Conservation (phyloP, 148 eudicot genomes). For the Chenopodium album region DNA sequence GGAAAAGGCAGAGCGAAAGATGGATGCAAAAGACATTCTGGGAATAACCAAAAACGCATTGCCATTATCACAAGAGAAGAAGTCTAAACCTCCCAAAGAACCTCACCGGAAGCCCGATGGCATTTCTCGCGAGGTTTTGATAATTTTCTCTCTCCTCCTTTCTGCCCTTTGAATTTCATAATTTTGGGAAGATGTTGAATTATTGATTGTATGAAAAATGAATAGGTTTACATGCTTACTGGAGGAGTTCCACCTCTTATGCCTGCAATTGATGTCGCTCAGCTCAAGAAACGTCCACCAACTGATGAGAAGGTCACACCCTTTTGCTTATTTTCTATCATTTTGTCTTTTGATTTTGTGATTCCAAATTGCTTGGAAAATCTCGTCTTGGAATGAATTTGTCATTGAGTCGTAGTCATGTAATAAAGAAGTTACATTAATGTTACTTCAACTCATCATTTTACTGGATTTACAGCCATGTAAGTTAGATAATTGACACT, state of each 20-base stretch:
- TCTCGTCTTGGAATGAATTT: no score
- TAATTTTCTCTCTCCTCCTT: background rate
- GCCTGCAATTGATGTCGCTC: conserved; percentile 74
- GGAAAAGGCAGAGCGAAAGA: background rate
- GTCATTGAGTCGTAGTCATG: no score
- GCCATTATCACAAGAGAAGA: conserved; percentile 58
- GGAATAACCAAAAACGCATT: conserved; percentile 64
- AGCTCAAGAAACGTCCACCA: conserved; percentile 62
- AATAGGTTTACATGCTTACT: conserved; percentile 80
- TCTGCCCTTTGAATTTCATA: background rate
- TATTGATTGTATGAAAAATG: background rate
- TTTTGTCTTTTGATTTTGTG: background rate
- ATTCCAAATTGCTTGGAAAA: no score
- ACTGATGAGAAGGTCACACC: conserved; percentile 60
- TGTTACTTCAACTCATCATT: background rate
- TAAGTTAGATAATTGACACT: background rate
- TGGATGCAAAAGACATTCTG: conserved; percentile 90
- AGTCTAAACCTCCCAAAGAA: conserved; percentile 72
- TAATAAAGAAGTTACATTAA: no score
- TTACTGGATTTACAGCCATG: no score
- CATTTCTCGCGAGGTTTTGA: conserved; percentile 69
- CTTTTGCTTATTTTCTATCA: background rate
- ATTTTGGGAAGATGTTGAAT: background rate
- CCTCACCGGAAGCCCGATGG: conserved; percentile 93
- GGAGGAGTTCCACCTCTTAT: conserved; percentile 85